Base-by-base conservation (phyloP, 441 rosid species). In the Geranium incanum region DNA sequence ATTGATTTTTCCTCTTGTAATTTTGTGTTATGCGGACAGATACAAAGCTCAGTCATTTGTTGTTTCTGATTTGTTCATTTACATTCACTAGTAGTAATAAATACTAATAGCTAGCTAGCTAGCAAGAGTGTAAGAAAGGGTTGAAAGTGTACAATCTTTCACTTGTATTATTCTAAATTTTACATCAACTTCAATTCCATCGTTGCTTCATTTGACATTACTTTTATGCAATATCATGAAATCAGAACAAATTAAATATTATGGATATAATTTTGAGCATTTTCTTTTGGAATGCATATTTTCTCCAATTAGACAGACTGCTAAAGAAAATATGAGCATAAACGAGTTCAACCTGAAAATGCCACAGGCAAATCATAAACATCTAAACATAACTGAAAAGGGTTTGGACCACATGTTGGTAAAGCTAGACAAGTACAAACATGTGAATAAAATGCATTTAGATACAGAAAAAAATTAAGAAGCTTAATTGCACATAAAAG, bases 401-500 rank as follows among this genome's bases (percentile, higher is more conserved):
- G 50, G 50, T 43, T 43, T 43, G 21, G 21, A 16, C 21, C 63
- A 16, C 16, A 57, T 57, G 23, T 57, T 57, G 28, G 15, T 57
- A 5, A 57, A 18, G 21, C 63, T 57, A 57, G 63, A 43, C 13
- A 9, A 45, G 13, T 45, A 45, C 55, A 45, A 45, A 45, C 55
- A 45, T 45, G 55, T 45, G 13, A 45, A 43, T 43, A 69, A 38
- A 69, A n/a, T 64, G 36, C 45, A 69, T 69, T 74, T 75, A 79
- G 74, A 80, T 80, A 79, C 83, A 52, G 70, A 72, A 79, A 12
- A 12, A 5, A 39, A 39, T 39, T 15, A 57, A 57, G 77, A 71
- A 73, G 66, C 81, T 80, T 82, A 80, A 80, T 72, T 79, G 68
- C 73, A 81, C 80, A 78, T 39, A 36, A 68, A 78, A 71, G 74